Evolutionary conservation across 305 asterid genomes (phyloP), one percentile per base, ranked within the genome.

Genomic region (Rubia balearica): DNA sequence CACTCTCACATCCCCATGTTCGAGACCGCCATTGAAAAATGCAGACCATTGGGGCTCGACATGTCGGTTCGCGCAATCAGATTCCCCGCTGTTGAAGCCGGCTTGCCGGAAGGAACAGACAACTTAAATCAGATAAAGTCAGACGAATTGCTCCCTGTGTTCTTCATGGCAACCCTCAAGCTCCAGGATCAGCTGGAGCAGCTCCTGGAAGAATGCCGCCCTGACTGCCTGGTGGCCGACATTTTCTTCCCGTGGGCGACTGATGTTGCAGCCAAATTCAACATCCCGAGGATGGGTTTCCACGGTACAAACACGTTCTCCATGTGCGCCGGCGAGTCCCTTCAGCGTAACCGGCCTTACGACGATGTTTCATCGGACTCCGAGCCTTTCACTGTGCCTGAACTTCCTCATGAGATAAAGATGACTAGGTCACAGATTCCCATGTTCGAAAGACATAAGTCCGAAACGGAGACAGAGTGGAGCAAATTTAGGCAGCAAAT

Each of bases 171-270:
- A 8, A 51, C 59, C 22, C 22, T 51, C 7, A 51, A 51, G 59
- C 59, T 51, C 59, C 59, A 8, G 22, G 59, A 51, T 8, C 59
- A 51, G 5, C 22, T 51, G 22, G 22, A 76, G 64, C 61, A 74
- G 45, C 81, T 85, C 61, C 38, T 85, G 4, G 8, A 14, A 27
- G 76, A 76, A 30, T 55, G 46, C 41, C 36, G 62, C 2, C 85
- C 88, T 0, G 49, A 78, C 65, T 75, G 80, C 61, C 73, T 85
- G 5, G 64, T 85, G 13, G 77, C 88, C 10, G 85, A 84, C 57
- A 19, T 71, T 73, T 73, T 80, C 64, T 71, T 76, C 22, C 85
- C 85, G 0, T 85, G 88, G 88, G 80, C 85, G 4, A 63, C 68
- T 0, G 81, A 78, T 7, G 60, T 72, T 16, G 86, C 90, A 17